Conservation (phyloP, 2,329 filamentous ascomycete genomes). For the Dactylellina drechsleri region DNA sequence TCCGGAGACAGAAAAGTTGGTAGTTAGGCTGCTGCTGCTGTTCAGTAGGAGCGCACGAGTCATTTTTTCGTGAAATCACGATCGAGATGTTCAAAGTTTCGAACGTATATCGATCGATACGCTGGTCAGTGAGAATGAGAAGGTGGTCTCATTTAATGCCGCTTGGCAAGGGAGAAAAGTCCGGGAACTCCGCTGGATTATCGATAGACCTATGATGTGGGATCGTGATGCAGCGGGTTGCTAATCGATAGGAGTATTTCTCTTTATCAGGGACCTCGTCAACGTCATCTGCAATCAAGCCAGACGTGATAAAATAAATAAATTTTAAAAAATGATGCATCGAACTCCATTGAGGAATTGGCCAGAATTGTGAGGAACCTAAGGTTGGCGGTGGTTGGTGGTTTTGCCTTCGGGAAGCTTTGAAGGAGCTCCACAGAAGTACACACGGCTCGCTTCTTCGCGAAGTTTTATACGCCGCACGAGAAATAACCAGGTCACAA, state of each 20-base stretch:
- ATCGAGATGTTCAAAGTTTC: no score
- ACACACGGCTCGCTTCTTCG: slow-evolving; percentile 26
- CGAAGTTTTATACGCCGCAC: slow-evolving; percentile 17
- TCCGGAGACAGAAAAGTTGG: slow-evolving; percentile 9
- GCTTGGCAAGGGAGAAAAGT: slow-evolving; percentile 21
- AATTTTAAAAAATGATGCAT: slow-evolving; percentile 14
- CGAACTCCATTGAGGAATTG: slow-evolving; percentile 27
- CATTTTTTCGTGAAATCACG: slow-evolving; percentile 18
- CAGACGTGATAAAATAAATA: not conserved
- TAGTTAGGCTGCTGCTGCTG: slow-evolving; percentile 34
- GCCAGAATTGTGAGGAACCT: not conserved
- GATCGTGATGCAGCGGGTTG: slow-evolving; percentile 25
- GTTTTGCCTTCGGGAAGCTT: slow-evolving; percentile 19
- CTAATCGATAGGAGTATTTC: slow-evolving; percentile 34
- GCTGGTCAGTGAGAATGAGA: not conserved
- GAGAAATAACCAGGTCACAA: slow-evolving; percentile 46
- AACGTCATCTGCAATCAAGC: slow-evolving; percentile 25
- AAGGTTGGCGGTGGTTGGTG: not conserved
- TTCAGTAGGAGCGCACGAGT: slow-evolving; percentile 52
- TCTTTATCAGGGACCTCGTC: slow-evolving; percentile 17
- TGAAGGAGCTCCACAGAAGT: slow-evolving; percentile 47
- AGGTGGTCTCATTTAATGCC: slow-evolving; percentile 10
- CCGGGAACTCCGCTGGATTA: slow-evolving; percentile 50
- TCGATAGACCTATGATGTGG: slow-evolving; percentile 34
- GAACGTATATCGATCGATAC: not conserved